phyloP scores from a whole-genome alignment of 768 basidiomycete genomes.

The Rubroboletus satanas region DNA sequence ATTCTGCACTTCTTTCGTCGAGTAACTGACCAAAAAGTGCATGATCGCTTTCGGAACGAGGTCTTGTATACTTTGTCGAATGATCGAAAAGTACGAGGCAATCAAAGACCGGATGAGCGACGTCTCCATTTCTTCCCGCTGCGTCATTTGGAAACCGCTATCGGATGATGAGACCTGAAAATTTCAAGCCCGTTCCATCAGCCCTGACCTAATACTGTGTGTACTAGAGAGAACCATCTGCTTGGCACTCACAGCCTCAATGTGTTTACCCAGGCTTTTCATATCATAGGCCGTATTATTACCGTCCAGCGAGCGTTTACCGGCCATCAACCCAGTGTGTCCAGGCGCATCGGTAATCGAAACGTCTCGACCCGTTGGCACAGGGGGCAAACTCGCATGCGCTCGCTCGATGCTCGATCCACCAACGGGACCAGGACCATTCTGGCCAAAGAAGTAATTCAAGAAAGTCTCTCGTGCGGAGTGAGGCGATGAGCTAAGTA shows the following conservation, averaged over 20 bases:
- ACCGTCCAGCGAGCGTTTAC: constrained; percentile 64
- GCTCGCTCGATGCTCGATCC: constrained; percentile 49
- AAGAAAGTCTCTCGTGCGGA: constrained; percentile 88
- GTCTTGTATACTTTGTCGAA: constrained; percentile 95
- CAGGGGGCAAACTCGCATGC: constrained; percentile 27
- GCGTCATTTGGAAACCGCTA: constrained; percentile 60
- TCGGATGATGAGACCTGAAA: constrained; percentile 53
- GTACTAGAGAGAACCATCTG: neutral
- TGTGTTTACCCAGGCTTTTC: constrained; percentile 97
- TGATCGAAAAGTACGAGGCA: constrained; percentile 92
- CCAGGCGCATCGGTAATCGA: constrained; percentile 50
- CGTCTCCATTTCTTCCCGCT: constrained; percentile 96
- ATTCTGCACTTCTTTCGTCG: constrained; percentile 96
- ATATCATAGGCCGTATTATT: constrained; percentile 92
- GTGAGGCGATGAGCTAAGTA: constrained; percentile 40
- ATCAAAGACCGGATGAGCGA: constrained; percentile 92
- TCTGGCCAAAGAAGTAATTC: constrained; percentile 96
- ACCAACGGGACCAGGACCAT: constrained; percentile 70
- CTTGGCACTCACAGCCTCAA: constrained; percentile 79
- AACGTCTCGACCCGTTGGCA: constrained; percentile 61
- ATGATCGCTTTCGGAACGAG: constrained; percentile 97
- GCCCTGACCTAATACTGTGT: constrained; percentile 7
- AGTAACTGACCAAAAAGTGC: constrained; percentile 96
- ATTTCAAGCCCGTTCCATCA: constrained; percentile 1
- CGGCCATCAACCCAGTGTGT: constrained; percentile 61